These are phyloP conservation scores for Casuarina equisetifolia DNA, from an alignment of 306 rosid species.

Conservation along the genomic window DNA sequence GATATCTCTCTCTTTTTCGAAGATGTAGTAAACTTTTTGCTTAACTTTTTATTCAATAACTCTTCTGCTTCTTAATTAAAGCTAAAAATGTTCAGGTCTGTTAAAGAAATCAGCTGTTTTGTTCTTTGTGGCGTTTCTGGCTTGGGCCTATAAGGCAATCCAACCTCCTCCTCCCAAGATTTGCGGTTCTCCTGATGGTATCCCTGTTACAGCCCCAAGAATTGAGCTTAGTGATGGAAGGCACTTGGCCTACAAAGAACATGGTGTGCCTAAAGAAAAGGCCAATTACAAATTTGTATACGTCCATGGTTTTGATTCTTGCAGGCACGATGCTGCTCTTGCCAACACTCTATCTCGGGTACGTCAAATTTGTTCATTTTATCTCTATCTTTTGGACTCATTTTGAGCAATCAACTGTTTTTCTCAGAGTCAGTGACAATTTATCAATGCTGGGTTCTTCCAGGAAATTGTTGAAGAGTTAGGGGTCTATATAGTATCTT, in stretches of 20 bases:
- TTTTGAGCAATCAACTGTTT: not conserved
- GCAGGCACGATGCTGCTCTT: constrained; percentile 63
- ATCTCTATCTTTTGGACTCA: not conserved
- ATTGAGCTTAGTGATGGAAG: constrained; percentile 84
- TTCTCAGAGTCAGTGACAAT: not conserved
- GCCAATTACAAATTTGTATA: constrained; percentile 63
- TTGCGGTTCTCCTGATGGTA: constrained; percentile 80
- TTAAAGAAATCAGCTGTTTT: constrained; percentile 49
- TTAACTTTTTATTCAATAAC: not conserved
- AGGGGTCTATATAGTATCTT: constrained; percentile 64
- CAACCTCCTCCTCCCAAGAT: constrained; percentile 73
- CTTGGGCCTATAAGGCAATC: constrained; percentile 74
- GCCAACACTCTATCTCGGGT: constrained; percentile 58
- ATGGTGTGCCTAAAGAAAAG: constrained; percentile 65
- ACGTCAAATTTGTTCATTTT: constrained; percentile 17
- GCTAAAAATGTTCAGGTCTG: constrained; percentile 50
- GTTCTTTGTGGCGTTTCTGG: constrained; percentile 59
- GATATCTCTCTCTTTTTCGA: too few relatives aligned
- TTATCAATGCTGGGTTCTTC: constrained; percentile 19
- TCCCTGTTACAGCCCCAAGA: constrained; percentile 68
- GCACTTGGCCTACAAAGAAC: constrained; percentile 79
- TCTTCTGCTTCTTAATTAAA: constrained; percentile 9
- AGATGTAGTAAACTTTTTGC: not conserved
- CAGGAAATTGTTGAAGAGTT: constrained; percentile 61
- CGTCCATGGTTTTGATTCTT: constrained; percentile 59